phyloP scores from a whole-genome alignment of 164 flowering plant species.

The Macadamia integrifolia region DNA sequence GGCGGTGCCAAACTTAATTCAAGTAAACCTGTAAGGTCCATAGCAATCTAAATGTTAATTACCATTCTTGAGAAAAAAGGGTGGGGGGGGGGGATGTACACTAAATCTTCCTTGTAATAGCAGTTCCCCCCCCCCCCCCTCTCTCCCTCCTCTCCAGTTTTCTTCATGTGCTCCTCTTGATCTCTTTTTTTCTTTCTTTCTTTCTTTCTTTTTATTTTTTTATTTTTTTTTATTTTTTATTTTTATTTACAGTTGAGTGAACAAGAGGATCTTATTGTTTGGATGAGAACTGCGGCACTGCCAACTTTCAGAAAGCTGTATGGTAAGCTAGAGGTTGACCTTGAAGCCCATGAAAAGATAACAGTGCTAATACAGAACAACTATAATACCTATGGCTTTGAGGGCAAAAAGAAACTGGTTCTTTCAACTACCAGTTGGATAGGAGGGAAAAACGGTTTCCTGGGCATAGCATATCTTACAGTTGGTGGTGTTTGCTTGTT shows the following conservation, averaged over 20 bases:
- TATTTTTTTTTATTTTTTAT: neutral
- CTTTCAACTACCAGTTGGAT: constrained; percentile 86
- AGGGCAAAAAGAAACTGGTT: constrained; percentile 67
- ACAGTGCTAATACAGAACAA: constrained; percentile 61
- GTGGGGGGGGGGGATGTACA: no score
- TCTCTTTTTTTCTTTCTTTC: neutral
- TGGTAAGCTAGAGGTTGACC: constrained; percentile 69
- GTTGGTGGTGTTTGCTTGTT: constrained; percentile 69
- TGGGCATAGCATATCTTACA: constrained; percentile 66
- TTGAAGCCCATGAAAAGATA: constrained; percentile 43
- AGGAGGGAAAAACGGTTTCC: constrained; percentile 81
- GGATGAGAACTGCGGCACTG: constrained; percentile 96
- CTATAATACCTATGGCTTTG: constrained; percentile 76
- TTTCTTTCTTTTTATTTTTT: neutral
- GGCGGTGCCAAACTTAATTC: constrained; percentile 79
- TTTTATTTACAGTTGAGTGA: constrained; percentile 60
- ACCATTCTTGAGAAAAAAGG: no score
- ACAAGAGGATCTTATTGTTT: constrained; percentile 85
- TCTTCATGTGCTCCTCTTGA: neutral
- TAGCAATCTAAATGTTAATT: neutral
- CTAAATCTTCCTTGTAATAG: no score
- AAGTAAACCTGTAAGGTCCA: constrained; percentile 56
- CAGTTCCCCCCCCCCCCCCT: no score
- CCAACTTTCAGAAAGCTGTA: constrained; percentile 85
- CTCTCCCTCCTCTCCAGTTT: no score